Base-by-base conservation (phyloP, 2,329 filamentous ascomycete genomes). In the Colletotrichum limetticola region DNA sequence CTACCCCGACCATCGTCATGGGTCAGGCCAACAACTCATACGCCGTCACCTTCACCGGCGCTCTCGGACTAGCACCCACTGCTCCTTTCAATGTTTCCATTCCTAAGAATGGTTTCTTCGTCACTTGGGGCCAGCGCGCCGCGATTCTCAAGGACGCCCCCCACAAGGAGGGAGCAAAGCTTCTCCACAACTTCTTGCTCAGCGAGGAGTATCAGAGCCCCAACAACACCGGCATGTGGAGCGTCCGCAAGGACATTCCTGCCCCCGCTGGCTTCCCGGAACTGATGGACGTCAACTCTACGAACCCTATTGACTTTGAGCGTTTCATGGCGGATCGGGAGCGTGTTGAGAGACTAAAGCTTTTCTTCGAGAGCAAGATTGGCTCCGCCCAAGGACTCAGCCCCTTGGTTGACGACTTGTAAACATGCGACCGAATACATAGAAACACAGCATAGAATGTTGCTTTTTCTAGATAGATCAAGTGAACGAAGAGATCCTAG, bases 81-180 rank as follows among this genome's bases (percentile, higher is more conserved):
- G 63, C 69, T 4, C 70, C 75, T 5, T 12, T 82, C 30, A 79
- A 78, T 24, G 66, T 77, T 37, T 73, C 79, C 0, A 76, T 81
- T 11, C 84, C 85, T 0, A 80, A 75, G 12, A 74, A 82, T n/a
- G 85, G 80, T 7, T 73, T 81, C 61, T 88, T 85, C 71, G 83
- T 86, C 6, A 81, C 81, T 4, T 90, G 87, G 87, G 74, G 85
- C 0, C 87, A 89, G 74, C 82, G 78, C 0, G 85, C 78, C 1
- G 88, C 82, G 1, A 89, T 90, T 68, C 79, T 87, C 35, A 84
- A 83, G 66, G 79, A 85, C 32, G 86, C 87, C 0, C 85, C 85
- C 0, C 85, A 86, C 62, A 85, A 85, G 0, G 86, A 89, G 77
- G 82, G 82, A 35, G 85, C 87, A 26, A 89, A 88, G 79, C 78